These are phyloP conservation scores for Larix kaempferi DNA, from an alignment of 75 land plant species.

Conservation along the genomic window DNA sequence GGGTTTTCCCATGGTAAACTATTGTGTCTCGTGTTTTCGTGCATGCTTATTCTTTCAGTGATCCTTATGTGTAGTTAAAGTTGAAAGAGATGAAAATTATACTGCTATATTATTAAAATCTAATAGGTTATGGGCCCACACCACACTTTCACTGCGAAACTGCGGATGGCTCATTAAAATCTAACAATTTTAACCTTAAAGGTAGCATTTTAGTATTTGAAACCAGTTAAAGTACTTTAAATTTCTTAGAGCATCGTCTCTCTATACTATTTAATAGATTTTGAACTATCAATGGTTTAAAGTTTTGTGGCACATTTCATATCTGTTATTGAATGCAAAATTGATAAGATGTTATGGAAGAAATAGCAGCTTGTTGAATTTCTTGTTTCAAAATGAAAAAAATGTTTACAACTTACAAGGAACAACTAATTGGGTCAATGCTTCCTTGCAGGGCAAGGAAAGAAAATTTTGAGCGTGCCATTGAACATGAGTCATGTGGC, in stretches of 20 bases:
- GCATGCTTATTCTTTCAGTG: too few species aligned
- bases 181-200: not conserved
- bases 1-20: too few species aligned
- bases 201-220: not conserved
- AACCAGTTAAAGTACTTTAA: not conserved
- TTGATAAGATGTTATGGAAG: not conserved
- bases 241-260: not conserved
- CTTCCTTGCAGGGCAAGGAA: conserved; percentile 61
- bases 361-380: too few species aligned
- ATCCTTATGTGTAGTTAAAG: too few species aligned
- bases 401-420: not conserved
- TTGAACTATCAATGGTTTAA: not conserved
- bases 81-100: too few species aligned
- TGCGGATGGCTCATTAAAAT: too few species aligned
- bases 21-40: too few species aligned
- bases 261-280: not conserved
- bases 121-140: too few species aligned
- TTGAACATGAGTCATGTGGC: conserved; percentile 80
- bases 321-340: conserved; percentile 6
- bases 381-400: not conserved
- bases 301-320: not conserved
- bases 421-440: not conserved
- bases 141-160: too few species aligned
- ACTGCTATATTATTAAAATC: too few species aligned
- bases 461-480: conserved; percentile 84